Evolutionary conservation across 1,284 basidiomycete species (phyloP).

Genomic region (Trichosporon sp.): DNA sequence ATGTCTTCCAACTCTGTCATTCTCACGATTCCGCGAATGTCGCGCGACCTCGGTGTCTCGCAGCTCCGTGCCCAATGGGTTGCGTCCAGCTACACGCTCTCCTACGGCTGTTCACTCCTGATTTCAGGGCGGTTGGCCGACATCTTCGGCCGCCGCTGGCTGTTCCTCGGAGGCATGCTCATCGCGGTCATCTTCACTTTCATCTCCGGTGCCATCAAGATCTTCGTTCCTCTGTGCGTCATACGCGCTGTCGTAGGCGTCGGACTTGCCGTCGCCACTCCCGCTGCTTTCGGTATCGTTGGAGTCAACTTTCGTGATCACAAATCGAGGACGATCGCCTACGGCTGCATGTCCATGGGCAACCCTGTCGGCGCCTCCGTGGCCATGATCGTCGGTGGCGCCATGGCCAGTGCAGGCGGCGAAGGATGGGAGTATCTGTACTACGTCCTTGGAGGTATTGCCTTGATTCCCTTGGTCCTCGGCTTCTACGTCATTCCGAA

Average conservation of each 20-base stretch:
- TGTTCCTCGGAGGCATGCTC: constrained; percentile 41
- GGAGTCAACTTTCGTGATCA: constrained; percentile 31
- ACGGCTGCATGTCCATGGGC: constrained; percentile 32
- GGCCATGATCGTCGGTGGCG: constrained; percentile 32
- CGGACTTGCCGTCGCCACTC: constrained; percentile 25
- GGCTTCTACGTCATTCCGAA: constrained; percentile 33
- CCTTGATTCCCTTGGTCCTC: constrained; percentile 29
- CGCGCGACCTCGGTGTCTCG: constrained; percentile 33
- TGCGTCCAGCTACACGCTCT: constrained; percentile 45
- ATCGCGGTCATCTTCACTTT: constrained; percentile 18
- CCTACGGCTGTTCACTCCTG: constrained; percentile 47
- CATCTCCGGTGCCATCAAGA: constrained; percentile 25
- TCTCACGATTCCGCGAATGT: constrained; percentile 44
- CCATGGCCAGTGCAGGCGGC: constrained; percentile 13
- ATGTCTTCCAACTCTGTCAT: constrained; percentile 17
- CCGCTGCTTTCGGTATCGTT: constrained; percentile 38
- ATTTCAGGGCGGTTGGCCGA: constrained; percentile 48
- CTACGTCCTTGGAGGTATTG: constrained; percentile 37
- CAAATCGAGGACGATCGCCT: constrained; percentile 35
- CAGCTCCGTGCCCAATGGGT: constrained; percentile 46
- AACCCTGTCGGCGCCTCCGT: constrained; percentile 29
- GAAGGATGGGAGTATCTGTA: constrained; percentile 37
- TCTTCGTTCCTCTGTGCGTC: constrained; percentile 20
- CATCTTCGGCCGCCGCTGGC: constrained; percentile 40
- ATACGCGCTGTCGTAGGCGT: constrained; percentile 27